These are phyloP conservation scores for Vachellia collinsii DNA, from an alignment of 306 rosid species.

Conservation along the genomic window DNA sequence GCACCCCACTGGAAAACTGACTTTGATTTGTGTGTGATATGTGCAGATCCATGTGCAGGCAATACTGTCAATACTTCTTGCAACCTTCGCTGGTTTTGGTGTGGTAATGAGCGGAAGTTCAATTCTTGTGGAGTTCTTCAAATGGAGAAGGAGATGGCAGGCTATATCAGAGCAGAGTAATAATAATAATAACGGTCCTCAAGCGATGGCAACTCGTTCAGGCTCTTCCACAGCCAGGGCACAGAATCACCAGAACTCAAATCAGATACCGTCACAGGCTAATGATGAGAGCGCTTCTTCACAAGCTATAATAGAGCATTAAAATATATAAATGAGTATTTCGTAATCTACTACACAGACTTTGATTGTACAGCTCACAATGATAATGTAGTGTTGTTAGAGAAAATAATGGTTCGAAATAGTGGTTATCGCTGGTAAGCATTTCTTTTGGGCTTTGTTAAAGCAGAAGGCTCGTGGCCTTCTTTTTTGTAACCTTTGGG, in stretches of 20 bases:
- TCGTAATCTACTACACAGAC: slow-evolving; percentile 12
- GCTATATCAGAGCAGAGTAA: slow-evolving; percentile 49
- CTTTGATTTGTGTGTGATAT: slow-evolving; percentile 17
- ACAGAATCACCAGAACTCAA: slow-evolving; percentile 42
- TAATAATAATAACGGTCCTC: slow-evolving; percentile 33
- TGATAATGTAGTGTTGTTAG: slow-evolving; percentile 39
- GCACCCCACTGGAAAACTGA: slow-evolving; percentile 10
- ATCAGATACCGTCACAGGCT: slow-evolving; percentile 18
- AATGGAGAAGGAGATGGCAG: slow-evolving; percentile 72
- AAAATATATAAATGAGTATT: neutral
- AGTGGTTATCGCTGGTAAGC: slow-evolving; percentile 6
- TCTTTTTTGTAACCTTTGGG: slow-evolving; percentile 35
- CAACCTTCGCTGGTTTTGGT: slow-evolving; percentile 92
- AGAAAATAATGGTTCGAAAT: neutral
- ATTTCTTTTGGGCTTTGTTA: slow-evolving; percentile 23
- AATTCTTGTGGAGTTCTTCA: slow-evolving; percentile 63
- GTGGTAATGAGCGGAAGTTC: slow-evolving; percentile 93
- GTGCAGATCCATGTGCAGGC: slow-evolving; percentile 82
- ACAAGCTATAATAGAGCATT: slow-evolving; percentile 16
- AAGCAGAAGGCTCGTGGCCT: slow-evolving; percentile 38
- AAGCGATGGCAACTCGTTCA: slow-evolving; percentile 31
- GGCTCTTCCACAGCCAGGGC: slow-evolving; percentile 29
- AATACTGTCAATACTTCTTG: slow-evolving; percentile 81
- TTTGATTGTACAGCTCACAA: slow-evolving; percentile 40
- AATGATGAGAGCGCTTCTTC: neutral